These are phyloP conservation scores for Saccharum officinarum DNA, from an alignment of 176 grass and related monocot species.

Conservation along the genomic window DNA sequence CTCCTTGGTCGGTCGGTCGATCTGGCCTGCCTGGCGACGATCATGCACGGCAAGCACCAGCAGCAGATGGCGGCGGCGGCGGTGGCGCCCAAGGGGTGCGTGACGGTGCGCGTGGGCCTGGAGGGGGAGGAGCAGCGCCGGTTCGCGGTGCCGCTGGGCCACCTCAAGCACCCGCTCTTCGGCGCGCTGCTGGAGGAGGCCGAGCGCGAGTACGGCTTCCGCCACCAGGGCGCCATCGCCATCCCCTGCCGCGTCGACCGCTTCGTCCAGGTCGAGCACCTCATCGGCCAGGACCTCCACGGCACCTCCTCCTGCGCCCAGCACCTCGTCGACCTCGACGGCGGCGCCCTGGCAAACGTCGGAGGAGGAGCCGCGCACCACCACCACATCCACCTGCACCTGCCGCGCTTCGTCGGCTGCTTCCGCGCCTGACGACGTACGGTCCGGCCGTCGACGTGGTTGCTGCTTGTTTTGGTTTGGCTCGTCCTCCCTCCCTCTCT, in stretches of 20 bases:
- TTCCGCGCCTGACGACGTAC: conserved; percentile 56
- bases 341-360: not conserved
- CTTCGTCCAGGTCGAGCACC: conserved; percentile 63
- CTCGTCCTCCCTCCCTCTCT: not conserved
- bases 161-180: conserved; percentile 93
- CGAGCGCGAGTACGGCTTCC: conserved; percentile 80
- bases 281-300: conserved; percentile 62
- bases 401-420: conserved; percentile 65
- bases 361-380: not conserved
- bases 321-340: conserved; percentile 37
- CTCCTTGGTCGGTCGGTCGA: no score
- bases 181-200: conserved; percentile 66
- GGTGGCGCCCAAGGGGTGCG: conserved; percentile 64
- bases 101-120: conserved; percentile 65
- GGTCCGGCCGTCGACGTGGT: not conserved
- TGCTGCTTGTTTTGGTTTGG: not conserved
- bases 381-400: conserved; percentile 41
- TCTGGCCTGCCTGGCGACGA: not conserved
- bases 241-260: conserved; percentile 84
- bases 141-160: conserved; percentile 74
- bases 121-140: conserved; percentile 74
- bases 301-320: not conserved
- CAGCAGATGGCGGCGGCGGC: not conserved
- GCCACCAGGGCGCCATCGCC: conserved; percentile 68
- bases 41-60: conserved; percentile 26